Percentiles rank a stretch among this genome's conserved stretches.
Evolutionary conservation across 2,329 filamentous ascomycete genomes (phyloP).

Genomic region (Eutypa lata): DNA sequence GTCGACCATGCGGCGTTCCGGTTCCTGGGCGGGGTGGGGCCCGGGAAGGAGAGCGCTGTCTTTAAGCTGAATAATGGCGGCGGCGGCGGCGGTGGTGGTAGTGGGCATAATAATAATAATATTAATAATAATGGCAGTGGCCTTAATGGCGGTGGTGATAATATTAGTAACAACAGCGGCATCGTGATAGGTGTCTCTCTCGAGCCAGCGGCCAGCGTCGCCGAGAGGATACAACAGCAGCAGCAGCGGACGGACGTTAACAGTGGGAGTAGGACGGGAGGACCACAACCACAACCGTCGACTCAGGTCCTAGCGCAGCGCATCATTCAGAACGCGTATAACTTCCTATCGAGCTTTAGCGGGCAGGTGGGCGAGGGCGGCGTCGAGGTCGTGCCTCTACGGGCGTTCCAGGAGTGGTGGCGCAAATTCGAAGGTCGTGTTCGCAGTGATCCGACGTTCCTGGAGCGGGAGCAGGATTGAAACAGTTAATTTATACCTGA

Average conservation of each 20-base stretch:
- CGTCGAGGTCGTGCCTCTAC: slow-evolving; percentile 86
- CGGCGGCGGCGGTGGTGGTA: slow-evolving; percentile 31
- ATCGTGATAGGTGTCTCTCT: slow-evolving; percentile 79
- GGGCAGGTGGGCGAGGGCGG: slow-evolving; percentile 58
- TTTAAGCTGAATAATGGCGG: slow-evolving; percentile 61
- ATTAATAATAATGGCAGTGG: slow-evolving; percentile 28
- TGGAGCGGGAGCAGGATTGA: slow-evolving; percentile 65
- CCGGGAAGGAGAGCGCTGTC: slow-evolving; percentile 87
- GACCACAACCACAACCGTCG: slow-evolving; percentile 39
- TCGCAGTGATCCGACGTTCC: slow-evolving; percentile 80
- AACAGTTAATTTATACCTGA: no score
- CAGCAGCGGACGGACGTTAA: slow-evolving; percentile 13
- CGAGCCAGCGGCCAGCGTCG: slow-evolving; percentile 72
- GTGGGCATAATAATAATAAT: no score
- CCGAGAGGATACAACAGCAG: slow-evolving; percentile 37
- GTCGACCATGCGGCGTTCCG: slow-evolving; percentile 60
- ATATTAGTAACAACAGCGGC: slow-evolving; percentile 41
- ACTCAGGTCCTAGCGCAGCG: slow-evolving; percentile 82
- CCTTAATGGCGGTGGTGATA: slow-evolving; percentile 30
- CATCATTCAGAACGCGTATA: slow-evolving; percentile 96
- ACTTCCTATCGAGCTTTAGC: slow-evolving; percentile 88
- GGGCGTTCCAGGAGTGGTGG: slow-evolving; percentile 98
- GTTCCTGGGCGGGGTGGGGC: slow-evolving; percentile 84
- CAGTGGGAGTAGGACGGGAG: neutral
- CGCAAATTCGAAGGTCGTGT: slow-evolving; percentile 87